These are phyloP conservation scores for Tephrocybe sp. DNA, from an alignment of 768 basidiomycete genomes.

Conservation along the genomic window DNA sequence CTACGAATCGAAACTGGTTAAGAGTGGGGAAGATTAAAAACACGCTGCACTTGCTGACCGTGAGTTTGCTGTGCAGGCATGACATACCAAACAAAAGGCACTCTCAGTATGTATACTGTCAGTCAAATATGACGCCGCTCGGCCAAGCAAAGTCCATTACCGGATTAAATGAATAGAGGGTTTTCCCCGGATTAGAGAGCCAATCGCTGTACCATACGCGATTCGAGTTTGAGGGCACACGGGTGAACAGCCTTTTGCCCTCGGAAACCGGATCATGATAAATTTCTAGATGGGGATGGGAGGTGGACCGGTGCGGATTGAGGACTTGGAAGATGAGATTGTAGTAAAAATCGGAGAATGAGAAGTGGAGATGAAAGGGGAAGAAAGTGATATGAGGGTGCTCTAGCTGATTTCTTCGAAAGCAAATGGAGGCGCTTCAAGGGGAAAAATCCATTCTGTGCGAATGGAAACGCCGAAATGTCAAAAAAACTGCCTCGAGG, in stretches of 20 bases:
- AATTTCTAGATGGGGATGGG: conserved; percentile 24
- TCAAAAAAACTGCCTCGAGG: conserved; percentile 20
- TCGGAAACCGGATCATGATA: conserved; percentile 46
- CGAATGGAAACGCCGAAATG: conserved; percentile 19
- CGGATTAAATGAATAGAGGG: conserved; percentile 14
- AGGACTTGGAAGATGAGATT: conserved; percentile 5
- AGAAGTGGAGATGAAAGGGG: background rate
- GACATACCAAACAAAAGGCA: too few species aligned
- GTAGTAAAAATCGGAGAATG: conserved; percentile 1
- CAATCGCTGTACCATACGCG: background rate
- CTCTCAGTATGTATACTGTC: too few species aligned
- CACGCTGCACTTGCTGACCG: conserved; percentile 36
- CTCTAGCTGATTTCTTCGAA: conserved; percentile 17
- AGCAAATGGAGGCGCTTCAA: too few species aligned
- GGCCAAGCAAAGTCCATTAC: conserved; percentile 1
- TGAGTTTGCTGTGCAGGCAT: conserved; percentile 18
- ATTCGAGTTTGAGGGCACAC: too few species aligned
- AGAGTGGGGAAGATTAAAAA: conserved; percentile 38
- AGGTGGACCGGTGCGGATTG: conserved; percentile 6
- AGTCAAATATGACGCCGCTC: too few species aligned
- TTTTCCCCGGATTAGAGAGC: conserved; percentile 8
- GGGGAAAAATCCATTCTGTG: conserved; percentile 13
- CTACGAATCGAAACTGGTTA: conserved; percentile 6
- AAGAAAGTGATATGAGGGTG: conserved; percentile 4
- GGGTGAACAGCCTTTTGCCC: conserved; percentile 18